Base-by-base conservation (phyloP, 768 basidiomycete species). In the Termitomyces sp. region DNA sequence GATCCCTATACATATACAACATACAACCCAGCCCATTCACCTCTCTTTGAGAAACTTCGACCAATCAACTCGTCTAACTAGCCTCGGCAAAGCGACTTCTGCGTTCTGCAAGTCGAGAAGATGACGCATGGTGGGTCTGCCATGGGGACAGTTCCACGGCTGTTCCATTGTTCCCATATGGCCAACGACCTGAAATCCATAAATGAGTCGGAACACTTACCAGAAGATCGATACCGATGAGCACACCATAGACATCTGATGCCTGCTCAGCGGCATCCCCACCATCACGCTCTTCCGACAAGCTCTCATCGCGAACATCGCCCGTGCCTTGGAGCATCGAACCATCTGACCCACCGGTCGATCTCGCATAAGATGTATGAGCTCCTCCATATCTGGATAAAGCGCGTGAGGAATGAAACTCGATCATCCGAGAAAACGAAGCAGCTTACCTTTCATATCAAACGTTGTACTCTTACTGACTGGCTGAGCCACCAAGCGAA, bases 281-380 rank as follows among this genome's bases (percentile, higher is more conserved):
- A 98, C 80, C 97, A 98, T 99, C 43, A 97, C 87, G 70, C 94
- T 98, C 75, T 91, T 94, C 61, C 96, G 71, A 72, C 97, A 99
- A 0, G 97, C 97, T 36, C 95, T 83, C 82, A 87, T 91, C 0
- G 97, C 97, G 67, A 99, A 98, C 95, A 99, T 98, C 5, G 86
- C 80, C 16, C 94, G 82, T 16, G 91, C 93, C 70, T 98, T 98
- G 16, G 89, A 88, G 67, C 94, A 97, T 22, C 97, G 80, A 0
- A 97, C 91, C 82, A 93, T 90, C 65, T 87, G 84, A 2, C 92
- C 90, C 0, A 77, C 70, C 0, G 93, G 87, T 8, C 80, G 77
- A 65, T 95, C 90, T 38, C 83, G 84, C 73, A 99, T 78, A 14
- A 96, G 74, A 63, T 95, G 85, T 24, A 99, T 80, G 9, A 99